Percentiles rank a stretch among this genome's conserved stretches.
Evolutionary conservation across 2,329 filamentous ascomycete genomes (phyloP).

Genomic region (Aspergillus brasiliensis): DNA sequence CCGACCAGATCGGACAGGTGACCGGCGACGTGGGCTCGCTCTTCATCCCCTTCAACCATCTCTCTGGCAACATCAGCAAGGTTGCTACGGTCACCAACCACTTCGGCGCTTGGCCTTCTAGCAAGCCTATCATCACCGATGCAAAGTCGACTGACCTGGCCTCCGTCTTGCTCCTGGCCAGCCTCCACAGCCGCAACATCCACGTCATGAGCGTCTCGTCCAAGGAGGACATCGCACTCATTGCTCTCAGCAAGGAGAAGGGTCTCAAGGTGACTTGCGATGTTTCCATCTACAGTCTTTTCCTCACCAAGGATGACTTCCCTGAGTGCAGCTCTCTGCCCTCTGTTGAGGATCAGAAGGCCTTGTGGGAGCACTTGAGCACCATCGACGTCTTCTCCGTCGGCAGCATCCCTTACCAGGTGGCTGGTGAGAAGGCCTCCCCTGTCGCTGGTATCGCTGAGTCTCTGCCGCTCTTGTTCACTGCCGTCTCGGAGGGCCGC

Average conservation of each 20-base stretch:
- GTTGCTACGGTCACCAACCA: constrained; percentile 77
- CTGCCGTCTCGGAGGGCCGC: constrained; percentile 72
- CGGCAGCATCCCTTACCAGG: constrained; percentile 75
- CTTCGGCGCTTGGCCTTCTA: constrained; percentile 74
- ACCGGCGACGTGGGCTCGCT: constrained; percentile 75
- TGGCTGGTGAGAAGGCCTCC: constrained; percentile 62
- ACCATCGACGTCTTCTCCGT: constrained; percentile 79
- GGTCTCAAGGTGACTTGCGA: constrained; percentile 81
- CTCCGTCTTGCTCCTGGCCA: constrained; percentile 76
- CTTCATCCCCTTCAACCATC: constrained; percentile 79
- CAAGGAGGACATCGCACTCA: constrained; percentile 76
- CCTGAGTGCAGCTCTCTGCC: constrained; percentile 65
- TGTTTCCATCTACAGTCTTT: constrained; percentile 77
- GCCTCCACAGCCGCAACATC: constrained; percentile 74
- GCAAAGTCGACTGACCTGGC: constrained; percentile 78
- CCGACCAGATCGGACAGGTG: constrained; percentile 72
- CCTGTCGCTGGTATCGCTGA: constrained; percentile 70
- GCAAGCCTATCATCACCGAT: constrained; percentile 80
- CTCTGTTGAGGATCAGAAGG: constrained; percentile 70
- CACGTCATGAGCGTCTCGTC: constrained; percentile 81
- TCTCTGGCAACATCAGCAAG: constrained; percentile 81
- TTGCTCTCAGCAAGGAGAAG: constrained; percentile 77
- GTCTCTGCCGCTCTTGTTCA: constrained; percentile 72
- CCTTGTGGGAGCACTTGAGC: constrained; percentile 71
- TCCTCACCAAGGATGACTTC: constrained; percentile 71